phyloP scores from a whole-genome alignment of 106 monocot genomes.

The Dendrobium catenatum region DNA sequence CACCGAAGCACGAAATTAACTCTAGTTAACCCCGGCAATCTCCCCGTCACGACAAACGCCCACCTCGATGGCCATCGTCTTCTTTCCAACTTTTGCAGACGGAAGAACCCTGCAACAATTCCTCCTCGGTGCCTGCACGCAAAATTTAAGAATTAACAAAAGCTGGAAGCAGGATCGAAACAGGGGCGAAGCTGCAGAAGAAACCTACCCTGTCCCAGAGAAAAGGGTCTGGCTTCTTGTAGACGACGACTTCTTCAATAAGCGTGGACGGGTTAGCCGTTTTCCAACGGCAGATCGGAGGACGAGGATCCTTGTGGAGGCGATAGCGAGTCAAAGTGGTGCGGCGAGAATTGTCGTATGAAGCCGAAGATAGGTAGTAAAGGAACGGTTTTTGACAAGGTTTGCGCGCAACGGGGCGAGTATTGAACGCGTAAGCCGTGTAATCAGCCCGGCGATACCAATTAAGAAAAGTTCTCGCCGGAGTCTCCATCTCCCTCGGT shows the following conservation, averaged over 20 bases:
- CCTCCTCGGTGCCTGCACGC: slow-evolving; percentile 48
- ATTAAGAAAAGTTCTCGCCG: slow-evolving; percentile 82
- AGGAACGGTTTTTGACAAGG: slow-evolving; percentile 72
- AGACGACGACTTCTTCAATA: slow-evolving; percentile 55
- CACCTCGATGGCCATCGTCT: slow-evolving; percentile 18
- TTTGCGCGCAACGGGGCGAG: slow-evolving; percentile 63
- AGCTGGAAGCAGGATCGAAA: background rate
- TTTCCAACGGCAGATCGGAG: slow-evolving; percentile 55
- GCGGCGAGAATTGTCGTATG: slow-evolving; percentile 5
- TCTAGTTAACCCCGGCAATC: background rate
- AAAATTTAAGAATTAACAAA: background rate
- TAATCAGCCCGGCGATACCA: slow-evolving; percentile 85
- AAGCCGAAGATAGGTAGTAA: slow-evolving; percentile 48
- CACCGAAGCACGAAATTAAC: no score
- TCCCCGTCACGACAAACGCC: slow-evolving; percentile 15
- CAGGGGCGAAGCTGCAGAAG: background rate
- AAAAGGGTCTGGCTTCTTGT: slow-evolving; percentile 66
- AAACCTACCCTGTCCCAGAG: slow-evolving; percentile 70
- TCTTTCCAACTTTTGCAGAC: slow-evolving; percentile 19
- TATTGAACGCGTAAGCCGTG: slow-evolving; percentile 82
- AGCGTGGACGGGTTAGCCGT: slow-evolving; percentile 41
- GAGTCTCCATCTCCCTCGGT: slow-evolving; percentile 92
- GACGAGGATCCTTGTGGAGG: slow-evolving; percentile 19
- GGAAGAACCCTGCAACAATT: slow-evolving; percentile 44
- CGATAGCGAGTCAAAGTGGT: slow-evolving; percentile 54